phyloP scores from a whole-genome alignment of 1,284 basidiomycete genomes.

The Cystobasidiaceae sp. region DNA sequence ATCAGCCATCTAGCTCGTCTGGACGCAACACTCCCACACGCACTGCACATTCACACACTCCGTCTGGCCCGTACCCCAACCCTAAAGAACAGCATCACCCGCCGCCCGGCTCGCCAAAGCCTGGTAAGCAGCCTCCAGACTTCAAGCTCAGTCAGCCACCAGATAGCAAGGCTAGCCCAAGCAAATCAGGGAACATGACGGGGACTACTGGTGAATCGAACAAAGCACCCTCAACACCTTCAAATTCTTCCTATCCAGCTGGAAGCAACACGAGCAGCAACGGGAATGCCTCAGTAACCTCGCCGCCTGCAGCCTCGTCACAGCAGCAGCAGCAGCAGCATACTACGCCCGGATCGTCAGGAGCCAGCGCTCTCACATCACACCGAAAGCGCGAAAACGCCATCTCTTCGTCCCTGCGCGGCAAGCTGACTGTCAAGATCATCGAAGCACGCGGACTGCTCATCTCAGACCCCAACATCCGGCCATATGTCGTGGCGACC shows the following conservation, averaged over 20 bases:
- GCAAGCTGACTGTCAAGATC: conserved; percentile 90
- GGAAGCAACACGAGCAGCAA: no score
- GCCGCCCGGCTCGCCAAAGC: not conserved
- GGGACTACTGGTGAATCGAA: no score
- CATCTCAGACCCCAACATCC: conserved; percentile 58
- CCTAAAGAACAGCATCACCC: conserved; percentile 1
- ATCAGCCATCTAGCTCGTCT: conserved; percentile 16
- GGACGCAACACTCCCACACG: conserved; percentile 21
- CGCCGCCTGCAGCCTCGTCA: no score
- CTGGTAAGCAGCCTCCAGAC: conserved; percentile 10
- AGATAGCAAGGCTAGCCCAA: conserved; percentile 9
- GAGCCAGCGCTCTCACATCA: no score
- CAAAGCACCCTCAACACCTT: no score
- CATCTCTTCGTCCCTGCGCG: conserved; percentile 44
- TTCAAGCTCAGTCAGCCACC: conserved; percentile 28
- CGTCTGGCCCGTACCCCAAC: conserved; percentile 11
- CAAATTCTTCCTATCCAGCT: no score
- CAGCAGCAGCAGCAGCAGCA: no score
- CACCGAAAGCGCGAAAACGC: conserved; percentile 11
- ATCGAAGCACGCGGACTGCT: conserved; percentile 85
- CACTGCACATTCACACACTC: conserved; percentile 18
- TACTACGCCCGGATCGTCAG: no score
- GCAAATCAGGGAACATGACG: no score
- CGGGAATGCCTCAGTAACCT: no score
- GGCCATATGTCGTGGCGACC: conserved; percentile 93